These are phyloP conservation scores for Acanthamoeba healyi DNA, from an alignment of 208 protist species.

Conservation along the genomic window DNA sequence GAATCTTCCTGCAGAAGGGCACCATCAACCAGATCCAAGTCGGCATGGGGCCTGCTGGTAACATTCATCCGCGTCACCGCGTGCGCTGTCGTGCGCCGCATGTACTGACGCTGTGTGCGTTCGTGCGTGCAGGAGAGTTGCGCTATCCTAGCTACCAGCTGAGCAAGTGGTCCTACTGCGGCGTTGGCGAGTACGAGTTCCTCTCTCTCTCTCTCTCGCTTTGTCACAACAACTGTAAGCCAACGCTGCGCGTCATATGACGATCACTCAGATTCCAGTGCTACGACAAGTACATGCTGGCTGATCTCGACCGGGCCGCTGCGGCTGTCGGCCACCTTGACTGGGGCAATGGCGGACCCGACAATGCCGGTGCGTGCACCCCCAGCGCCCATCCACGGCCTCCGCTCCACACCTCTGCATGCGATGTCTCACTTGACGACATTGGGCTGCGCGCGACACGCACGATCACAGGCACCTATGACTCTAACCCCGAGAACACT, in stretches of 20 bases:
- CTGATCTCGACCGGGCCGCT: conserved; percentile 77
- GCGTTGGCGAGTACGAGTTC: conserved; percentile 80
- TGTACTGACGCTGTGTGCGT: not conserved
- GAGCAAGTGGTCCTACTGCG: conserved; percentile 86
- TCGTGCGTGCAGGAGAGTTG: conserved; percentile 86
- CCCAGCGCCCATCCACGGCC: not conserved
- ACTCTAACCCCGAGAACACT: conserved; percentile 76
- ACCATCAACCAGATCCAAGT: conserved; percentile 84
- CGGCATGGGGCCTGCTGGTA: conserved; percentile 78
- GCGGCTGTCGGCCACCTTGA: conserved; percentile 79
- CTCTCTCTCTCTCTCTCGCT: not conserved
- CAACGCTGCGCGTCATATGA: too few species aligned
- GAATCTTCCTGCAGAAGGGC: not conserved
- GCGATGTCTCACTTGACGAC: not conserved
- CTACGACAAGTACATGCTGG: conserved; percentile 86
- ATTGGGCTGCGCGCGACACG: not conserved
- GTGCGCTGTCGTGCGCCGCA: too few species aligned
- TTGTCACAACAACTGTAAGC: too few species aligned
- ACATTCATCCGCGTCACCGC: not conserved
- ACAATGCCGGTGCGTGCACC: conserved; percentile 78
- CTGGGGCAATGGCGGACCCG: conserved; percentile 77
- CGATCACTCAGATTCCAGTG: conserved; percentile 91
- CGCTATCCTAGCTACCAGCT: conserved; percentile 90
- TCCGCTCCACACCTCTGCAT: not conserved
- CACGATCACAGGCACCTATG: conserved; percentile 73